phyloP scores from a whole-genome alignment of 2,329 filamentous ascomycete species.

The Furcasterigmium sp. region DNA sequence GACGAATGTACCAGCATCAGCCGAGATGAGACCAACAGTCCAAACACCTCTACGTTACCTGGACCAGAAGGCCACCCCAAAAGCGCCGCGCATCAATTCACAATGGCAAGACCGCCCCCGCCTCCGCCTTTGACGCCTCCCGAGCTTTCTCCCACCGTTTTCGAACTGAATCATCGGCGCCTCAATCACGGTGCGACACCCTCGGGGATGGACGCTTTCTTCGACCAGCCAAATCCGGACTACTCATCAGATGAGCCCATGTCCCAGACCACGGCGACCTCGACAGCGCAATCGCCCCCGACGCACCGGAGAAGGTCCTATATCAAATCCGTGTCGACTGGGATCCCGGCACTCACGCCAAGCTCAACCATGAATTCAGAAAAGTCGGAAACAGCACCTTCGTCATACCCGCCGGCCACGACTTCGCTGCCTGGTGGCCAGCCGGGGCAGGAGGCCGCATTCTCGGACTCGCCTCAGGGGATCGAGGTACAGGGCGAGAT shows the following conservation, averaged over 20 bases:
- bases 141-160: constrained; percentile 33
- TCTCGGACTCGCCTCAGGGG: constrained; percentile 23
- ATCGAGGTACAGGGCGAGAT: constrained; percentile 45
- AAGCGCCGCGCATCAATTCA: constrained; percentile 6
- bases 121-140: constrained; percentile 46
- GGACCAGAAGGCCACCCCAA: too few species aligned
- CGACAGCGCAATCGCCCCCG: constrained; percentile 17
- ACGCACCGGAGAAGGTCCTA: constrained; percentile 36
- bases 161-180: constrained; percentile 35
- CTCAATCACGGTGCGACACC: constrained; percentile 25
- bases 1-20: too few species aligned
- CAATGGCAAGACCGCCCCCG: constrained; percentile 32
- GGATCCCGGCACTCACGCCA: constrained; percentile 18
- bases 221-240: constrained; percentile 46
- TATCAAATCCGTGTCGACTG: constrained; percentile 32
- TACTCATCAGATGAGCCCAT: constrained; percentile 31
- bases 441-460: constrained; percentile 21
- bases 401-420: constrained; percentile 44
- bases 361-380: constrained; percentile 2
- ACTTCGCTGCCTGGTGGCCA: constrained; percentile 44
- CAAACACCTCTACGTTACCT: too few species aligned
- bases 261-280: constrained; percentile 12
- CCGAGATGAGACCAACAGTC: too few species aligned
- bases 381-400: constrained; percentile 24
- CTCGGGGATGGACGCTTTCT: constrained; percentile 31